Evolutionary conservation across 352 stramenopile species (phyloP), one percentile per base, ranked within the genome.

Genomic region (Phytophthora boehmeriae): DNA sequence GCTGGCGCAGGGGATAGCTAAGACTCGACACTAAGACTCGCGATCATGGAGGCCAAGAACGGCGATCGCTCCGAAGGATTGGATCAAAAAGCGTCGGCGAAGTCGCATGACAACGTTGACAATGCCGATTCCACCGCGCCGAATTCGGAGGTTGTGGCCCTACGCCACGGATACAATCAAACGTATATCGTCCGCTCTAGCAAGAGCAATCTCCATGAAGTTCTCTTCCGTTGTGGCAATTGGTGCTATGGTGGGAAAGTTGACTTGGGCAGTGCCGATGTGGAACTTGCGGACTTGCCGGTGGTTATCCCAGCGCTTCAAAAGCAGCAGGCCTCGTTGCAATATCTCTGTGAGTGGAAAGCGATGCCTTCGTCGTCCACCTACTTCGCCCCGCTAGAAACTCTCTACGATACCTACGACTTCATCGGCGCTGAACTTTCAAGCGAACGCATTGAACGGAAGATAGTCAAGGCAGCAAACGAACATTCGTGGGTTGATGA

Each of bases 151-250:
- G 58, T 94, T 32, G 78, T 96, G 39, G 86, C 83, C 19, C 63
- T 94, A 22, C 86, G 83, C n/a, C 76, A 96, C 17, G 91, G 90
- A 39, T 97, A 97, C 72, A 97, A 96, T 66, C 91, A 97, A 60
- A 97, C 92, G 20, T 98, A 98, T 73, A 82, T 97, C 51, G 85
- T 97, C 39, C 79, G 84, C 22, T 84, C 81, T 28, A 85, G 79
- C 60, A 76, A 77, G 11, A 82, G 59, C 49, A 82, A 78, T 43
- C 76, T 95, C 49, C 85, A 95, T 58, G 80, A 97, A 44, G 92
- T 97, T 51, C 83, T 98, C 53, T 98, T 98, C 66, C 83, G 90
- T 41, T 98, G 93, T 63, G 95, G 95, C 34, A 98, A 98, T 73
- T 98, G 89, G 89, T 98, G 95, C 76, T 98, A 98, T 75, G 85